Base-by-base conservation (phyloP, 2,329 filamentous ascomycete genomes). In the Fonsecaea nubica region DNA sequence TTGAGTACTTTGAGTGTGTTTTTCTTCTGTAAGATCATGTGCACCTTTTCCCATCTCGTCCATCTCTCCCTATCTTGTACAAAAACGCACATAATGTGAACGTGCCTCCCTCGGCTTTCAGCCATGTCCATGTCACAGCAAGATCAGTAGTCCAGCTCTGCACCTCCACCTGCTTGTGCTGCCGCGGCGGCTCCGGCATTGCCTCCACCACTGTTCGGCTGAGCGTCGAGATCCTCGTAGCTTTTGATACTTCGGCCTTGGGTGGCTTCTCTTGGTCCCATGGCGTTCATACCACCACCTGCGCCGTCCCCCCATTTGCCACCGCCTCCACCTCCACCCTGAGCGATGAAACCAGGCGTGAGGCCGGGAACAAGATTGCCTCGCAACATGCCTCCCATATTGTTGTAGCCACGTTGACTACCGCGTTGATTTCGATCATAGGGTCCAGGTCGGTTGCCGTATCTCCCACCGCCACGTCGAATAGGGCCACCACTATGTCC, bases 171-270 rank as follows among this genome's bases (percentile, higher is more conserved):
- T 7, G 68, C 65, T 8, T 63, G 58, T 13, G 66, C 71, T 2
- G 64, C 67, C 15, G 68, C 71, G 4, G 63, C 54, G 13, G 71
- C 66, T 52, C 63, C 72, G 32, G 60, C 40, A 59, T 78, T 78
- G 21, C 76, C 76, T 45, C 79, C 80, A 59, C 81, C 81, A 42
- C 67, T 63, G 50, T 65, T 67, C 1, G 72, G 72, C 40, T 67
- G 67, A 38, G 96, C 94, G 80, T 99, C 95, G 30, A 99, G 83
- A 76, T 99, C 95, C 78, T 99, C 96, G 76, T 99, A 99, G 78
- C 92, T 97, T 85, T 96, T 97, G 71, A 99, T 81, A 68, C 92
- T 97, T 64, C 95, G 88, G 4, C 95, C 95, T 72, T 96, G 92
- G 0, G 96, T 93, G 10, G 95, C 94, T 79, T 98, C 93, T 21